Conservation (phyloP, 1,139 yeast genomes). For the Yamadazyma kanchanaburiensis region DNA sequence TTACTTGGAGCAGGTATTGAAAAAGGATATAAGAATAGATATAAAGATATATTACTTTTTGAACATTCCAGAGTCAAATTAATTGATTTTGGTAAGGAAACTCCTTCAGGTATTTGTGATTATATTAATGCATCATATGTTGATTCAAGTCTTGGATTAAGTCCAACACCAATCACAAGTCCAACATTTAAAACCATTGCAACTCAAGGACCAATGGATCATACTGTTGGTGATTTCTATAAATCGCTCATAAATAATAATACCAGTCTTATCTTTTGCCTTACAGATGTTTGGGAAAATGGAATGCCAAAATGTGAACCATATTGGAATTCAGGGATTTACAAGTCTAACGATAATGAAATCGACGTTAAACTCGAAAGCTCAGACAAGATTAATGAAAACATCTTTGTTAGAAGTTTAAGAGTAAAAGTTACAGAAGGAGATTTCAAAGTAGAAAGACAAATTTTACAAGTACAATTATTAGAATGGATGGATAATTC, state of each 20-base stretch:
- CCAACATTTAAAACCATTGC: slow-evolving; percentile 56
- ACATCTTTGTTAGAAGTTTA: slow-evolving; percentile 29
- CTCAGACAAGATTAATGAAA: slow-evolving; percentile 13
- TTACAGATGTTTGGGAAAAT: slow-evolving; percentile 52
- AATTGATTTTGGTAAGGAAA: slow-evolving; percentile 14
- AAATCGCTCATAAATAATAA: slow-evolving; percentile 52
- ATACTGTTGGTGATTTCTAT: slow-evolving; percentile 82
- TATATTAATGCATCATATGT: slow-evolving; percentile 24
- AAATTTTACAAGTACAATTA: slow-evolving; percentile 47
- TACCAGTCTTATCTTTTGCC: slow-evolving; percentile 41
- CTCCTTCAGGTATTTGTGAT: slow-evolving; percentile 16
- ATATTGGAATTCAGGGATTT: slow-evolving; percentile 49
- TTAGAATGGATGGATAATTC: slow-evolving; percentile 57
- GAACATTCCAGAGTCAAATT: slow-evolving; percentile 72
- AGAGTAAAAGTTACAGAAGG: slow-evolving; percentile 14
- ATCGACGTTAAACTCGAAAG: slow-evolving; percentile 28
- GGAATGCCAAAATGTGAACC: slow-evolving; percentile 55
- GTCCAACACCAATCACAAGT: background rate
- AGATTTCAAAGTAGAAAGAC: slow-evolving; percentile 17
- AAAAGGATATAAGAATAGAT: slow-evolving; percentile 71
- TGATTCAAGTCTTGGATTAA: slow-evolving; percentile 10
- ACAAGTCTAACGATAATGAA: slow-evolving; percentile 32
- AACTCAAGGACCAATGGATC: slow-evolving; percentile 80
- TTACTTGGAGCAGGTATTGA: slow-evolving; percentile 58
- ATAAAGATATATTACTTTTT: slow-evolving; percentile 78